phyloP scores from a whole-genome alignment of 306 rosid species.

The Fragaria nilgerrensis region DNA sequence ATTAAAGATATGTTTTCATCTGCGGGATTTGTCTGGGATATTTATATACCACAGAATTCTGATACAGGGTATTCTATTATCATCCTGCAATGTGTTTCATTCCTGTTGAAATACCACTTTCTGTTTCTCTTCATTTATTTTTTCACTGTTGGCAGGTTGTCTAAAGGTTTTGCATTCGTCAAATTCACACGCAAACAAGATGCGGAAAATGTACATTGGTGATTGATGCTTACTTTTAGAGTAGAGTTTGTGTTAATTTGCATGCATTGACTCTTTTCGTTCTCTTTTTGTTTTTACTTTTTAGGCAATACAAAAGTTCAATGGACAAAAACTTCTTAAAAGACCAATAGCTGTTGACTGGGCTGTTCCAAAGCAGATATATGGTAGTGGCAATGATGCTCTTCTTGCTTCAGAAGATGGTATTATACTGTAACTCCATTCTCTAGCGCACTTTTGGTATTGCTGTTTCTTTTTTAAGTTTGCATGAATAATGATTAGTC shows the following conservation, averaged over 20 bases:
- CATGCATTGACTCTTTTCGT: constrained; percentile 13
- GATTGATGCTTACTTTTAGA: constrained; percentile 14
- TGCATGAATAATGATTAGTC: neutral
- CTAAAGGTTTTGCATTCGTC: constrained; percentile 94
- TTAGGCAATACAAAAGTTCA: constrained; percentile 79
- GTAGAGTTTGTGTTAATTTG: constrained; percentile 16
- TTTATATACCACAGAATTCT: constrained; percentile 60
- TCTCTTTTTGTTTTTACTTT: constrained; percentile 24
- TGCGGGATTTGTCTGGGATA: constrained; percentile 93
- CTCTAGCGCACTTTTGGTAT: neutral
- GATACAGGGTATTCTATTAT: constrained; percentile 65
- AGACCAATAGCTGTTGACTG: constrained; percentile 95
- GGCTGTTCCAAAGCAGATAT: constrained; percentile 87
- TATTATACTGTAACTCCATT: constrained; percentile 12
- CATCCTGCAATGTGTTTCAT: neutral
- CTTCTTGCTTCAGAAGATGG: constrained; percentile 56
- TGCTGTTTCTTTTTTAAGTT: neutral
- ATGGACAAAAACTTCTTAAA: constrained; percentile 65
- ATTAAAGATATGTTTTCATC: constrained; percentile 61
- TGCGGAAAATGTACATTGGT: constrained; percentile 69
- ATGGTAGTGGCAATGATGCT: constrained; percentile 43
- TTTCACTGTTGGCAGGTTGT: constrained; percentile 54
- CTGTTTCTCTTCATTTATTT: neutral
- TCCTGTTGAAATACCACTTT: constrained; percentile 9
- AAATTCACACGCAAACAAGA: constrained; percentile 85